phyloP scores from a whole-genome alignment of 352 stramenopile species.

The Pythium phragmitis region DNA sequence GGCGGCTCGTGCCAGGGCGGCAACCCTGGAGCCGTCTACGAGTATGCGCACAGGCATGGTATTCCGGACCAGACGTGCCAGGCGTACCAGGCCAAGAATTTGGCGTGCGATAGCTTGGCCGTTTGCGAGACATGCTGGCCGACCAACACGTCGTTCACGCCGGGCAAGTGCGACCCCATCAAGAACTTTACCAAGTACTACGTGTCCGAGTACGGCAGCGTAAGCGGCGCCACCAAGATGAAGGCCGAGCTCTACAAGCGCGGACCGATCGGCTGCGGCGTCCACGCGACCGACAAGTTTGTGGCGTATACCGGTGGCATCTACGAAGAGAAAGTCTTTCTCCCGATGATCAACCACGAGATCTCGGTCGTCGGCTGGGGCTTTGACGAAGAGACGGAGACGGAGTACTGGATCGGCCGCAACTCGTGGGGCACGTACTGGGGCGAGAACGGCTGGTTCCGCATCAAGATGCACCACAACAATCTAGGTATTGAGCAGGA shows the following conservation, averaged over 20 bases:
- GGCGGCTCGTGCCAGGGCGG: slow-evolving; percentile 77
- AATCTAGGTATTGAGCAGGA: slow-evolving; percentile 88
- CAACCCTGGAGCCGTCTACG: slow-evolving; percentile 81
- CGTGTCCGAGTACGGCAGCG: slow-evolving; percentile 87
- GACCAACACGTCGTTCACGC: slow-evolving; percentile 85
- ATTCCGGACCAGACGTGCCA: slow-evolving; percentile 93
- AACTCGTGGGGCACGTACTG: slow-evolving; percentile 94
- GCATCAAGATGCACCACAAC: slow-evolving; percentile 89
- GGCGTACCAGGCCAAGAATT: slow-evolving; percentile 87
- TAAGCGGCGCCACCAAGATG: slow-evolving; percentile 85
- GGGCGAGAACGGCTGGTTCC: slow-evolving; percentile 92
- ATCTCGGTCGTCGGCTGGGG: slow-evolving; percentile 90
- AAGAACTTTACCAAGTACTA: slow-evolving; percentile 90
- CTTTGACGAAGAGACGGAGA: slow-evolving; percentile 80
- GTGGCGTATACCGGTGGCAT: slow-evolving; percentile 76
- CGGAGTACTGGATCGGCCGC: slow-evolving; percentile 91
- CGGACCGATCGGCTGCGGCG: slow-evolving; percentile 86
- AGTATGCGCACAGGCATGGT: slow-evolving; percentile 85
- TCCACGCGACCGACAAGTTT: slow-evolving; percentile 87
- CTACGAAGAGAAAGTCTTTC: slow-evolving; percentile 83
- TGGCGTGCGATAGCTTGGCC: slow-evolving; percentile 70
- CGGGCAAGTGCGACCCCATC: slow-evolving; percentile 78
- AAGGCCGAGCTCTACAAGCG: slow-evolving; percentile 92
- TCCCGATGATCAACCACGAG: slow-evolving; percentile 86
- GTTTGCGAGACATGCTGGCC: slow-evolving; percentile 89